phyloP scores from a whole-genome alignment of 108 stramenopile genomes.

The Schizochytrium sp. region DNA sequence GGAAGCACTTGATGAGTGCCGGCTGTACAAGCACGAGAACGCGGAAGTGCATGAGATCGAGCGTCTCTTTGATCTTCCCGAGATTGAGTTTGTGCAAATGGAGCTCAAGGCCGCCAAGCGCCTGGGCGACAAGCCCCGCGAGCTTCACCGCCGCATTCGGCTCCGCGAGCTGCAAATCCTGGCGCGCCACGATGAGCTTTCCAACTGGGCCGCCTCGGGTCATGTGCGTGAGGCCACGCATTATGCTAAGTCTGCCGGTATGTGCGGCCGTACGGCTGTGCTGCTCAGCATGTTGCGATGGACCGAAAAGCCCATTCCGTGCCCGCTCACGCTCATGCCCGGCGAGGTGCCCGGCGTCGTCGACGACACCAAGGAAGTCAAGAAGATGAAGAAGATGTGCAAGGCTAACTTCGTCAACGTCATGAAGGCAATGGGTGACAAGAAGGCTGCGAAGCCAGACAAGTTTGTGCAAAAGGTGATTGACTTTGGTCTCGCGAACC shows the following conservation, averaged over 20 bases:
- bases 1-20: neutral
- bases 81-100: neutral
- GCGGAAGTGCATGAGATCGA: neutral
- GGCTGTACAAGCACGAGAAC: conserved; percentile 4
- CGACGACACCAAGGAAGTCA: neutral
- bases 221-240: neutral
- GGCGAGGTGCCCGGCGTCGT: neutral
- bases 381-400: neutral
- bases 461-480: neutral
- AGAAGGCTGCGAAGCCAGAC: neutral
- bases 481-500: neutral
- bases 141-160: conserved; percentile 2
- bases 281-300: neutral
- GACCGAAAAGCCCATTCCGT: conserved; percentile 17
- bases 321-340: neutral
- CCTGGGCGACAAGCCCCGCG: neutral
- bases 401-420: neutral
- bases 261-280: neutral
- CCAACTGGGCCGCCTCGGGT: neutral
- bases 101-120: conserved; percentile 8
- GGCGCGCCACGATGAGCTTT: neutral
- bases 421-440: neutral
- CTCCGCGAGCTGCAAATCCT: neutral
- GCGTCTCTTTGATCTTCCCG: neutral
- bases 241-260: neutral